Base-by-base conservation (phyloP, 768 basidiomycete genomes). In the Kwoniella sp. region DNA sequence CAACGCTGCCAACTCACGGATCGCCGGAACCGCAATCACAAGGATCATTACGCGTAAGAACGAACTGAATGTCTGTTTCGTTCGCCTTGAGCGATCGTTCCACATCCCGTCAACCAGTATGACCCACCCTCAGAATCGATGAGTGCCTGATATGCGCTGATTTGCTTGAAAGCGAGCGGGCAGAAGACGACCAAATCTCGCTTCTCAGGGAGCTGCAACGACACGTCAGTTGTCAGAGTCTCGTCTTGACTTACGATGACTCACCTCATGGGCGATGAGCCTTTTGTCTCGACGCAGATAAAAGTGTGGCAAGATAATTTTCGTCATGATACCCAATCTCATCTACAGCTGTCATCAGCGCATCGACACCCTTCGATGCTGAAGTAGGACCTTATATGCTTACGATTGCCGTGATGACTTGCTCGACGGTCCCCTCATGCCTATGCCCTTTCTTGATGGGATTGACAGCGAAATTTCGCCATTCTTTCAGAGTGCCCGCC, bases 131-230 rank as follows among this genome's bases (percentile, higher is more conserved):
- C 82, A 69, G 85, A 86, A n/a, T 79, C 79, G 24, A 94, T 81
- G 33, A 94, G 83, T 5, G 84, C 83, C 68, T 86, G 88, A 78
- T 96, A 95, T 0, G 88, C 90, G 17, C 78, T 74, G 27, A 87
- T 85, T 79, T 96, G 94, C 36, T 81, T 83, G 0, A 81, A 62
- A 0, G 90, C 90, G 53, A 98, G 81, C 17, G 92, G 94, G 73
- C 95, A 99, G 72, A 97, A 95, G 5, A 96, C 91, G 15, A 97
- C 90, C 73, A 92, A 83, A 69, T 99, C 95, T 0, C 85, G 85
- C 82, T 99, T 99, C 65, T 84, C 83, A 0, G 95, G 95, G 1
- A 98, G 83, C 89, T 94, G 33, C 33, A 33, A 70, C 2, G 17
- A 56, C 0, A 7, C 24, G 36, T 68, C 40, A 73, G 55, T 54